Conservation (phyloP, 139 green algal genomes). For the Picochlorum sp. region DNA sequence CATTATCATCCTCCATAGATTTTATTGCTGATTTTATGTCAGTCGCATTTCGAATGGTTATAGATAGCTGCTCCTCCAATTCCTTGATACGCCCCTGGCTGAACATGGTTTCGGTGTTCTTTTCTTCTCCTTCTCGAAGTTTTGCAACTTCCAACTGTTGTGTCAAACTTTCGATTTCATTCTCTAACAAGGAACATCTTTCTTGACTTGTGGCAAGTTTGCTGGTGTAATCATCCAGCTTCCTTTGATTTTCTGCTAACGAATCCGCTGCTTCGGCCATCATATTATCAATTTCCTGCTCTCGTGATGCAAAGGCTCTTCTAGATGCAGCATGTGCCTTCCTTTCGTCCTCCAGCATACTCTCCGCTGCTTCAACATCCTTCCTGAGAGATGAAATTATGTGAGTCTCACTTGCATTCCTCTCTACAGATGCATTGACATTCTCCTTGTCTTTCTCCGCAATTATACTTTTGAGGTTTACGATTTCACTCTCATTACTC, state of each 20-base stretch:
- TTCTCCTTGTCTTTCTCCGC: constrained; percentile 2
- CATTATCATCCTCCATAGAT: constrained; percentile 16
- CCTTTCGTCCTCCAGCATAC: constrained; percentile 44
- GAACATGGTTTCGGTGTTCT: not conserved
- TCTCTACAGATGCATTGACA: not conserved
- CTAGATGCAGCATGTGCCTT: constrained; percentile 16
- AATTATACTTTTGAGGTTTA: constrained; percentile 6
- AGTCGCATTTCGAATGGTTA: not conserved
- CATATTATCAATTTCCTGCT: constrained; percentile 46
- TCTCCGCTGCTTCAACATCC: constrained; percentile 42
- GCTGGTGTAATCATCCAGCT: constrained; percentile 20
- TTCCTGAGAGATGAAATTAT: constrained; percentile 33
- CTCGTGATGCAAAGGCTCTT: constrained; percentile 24
- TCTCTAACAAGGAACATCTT: constrained; percentile 11
- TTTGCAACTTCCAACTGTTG: not conserved
- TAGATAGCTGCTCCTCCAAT: constrained; percentile 1
- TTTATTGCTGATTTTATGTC: constrained; percentile 4
- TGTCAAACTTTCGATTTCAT: constrained; percentile 14
- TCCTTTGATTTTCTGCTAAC: constrained; percentile 39
- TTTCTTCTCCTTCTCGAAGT: not conserved
- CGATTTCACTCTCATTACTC: constrained; percentile 1
- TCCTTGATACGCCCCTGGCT: constrained; percentile 6
- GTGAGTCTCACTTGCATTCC: constrained; percentile 28
- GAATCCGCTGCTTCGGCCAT: constrained; percentile 28
- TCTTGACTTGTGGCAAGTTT: constrained; percentile 14